Evolutionary conservation across 306 rosid genomes (phyloP).

Genomic region (Ammopiptanthus mongolicus): DNA sequence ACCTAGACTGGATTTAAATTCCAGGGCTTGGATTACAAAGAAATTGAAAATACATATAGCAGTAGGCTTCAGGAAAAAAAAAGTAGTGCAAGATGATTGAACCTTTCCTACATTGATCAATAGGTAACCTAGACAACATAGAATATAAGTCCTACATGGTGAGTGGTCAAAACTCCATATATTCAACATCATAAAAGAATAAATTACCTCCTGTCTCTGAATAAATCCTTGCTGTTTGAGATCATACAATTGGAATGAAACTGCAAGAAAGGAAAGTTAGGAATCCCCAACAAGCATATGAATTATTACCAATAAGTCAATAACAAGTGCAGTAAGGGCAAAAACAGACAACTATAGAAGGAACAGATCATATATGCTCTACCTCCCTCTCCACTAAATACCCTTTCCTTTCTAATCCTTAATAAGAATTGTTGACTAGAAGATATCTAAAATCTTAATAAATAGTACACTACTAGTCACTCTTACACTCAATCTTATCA

Average conservation of each 20-base stretch:
- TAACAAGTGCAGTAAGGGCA: conserved; percentile 1
- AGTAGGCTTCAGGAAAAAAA: not conserved
- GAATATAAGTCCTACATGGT: not conserved
- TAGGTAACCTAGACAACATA: not conserved
- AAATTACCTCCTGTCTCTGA: conserved; percentile 67
- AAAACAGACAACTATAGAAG: not conserved
- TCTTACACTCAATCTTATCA: conserved; percentile 76
- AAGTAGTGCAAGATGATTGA: not conserved
- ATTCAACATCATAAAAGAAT: not conserved
- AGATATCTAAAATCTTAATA: conserved; percentile 8
- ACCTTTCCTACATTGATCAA: not conserved
- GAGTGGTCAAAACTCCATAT: not conserved
- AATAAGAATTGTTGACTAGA: not conserved
- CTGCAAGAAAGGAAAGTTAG: conserved; percentile 50
- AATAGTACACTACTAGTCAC: not conserved
- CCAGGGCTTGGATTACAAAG: not conserved
- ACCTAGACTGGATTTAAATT: conserved; percentile 1
- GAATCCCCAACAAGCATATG: conserved; percentile 16
- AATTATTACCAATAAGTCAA: not conserved
- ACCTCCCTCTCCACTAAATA: conserved; percentile 8
- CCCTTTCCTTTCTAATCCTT: not conserved
- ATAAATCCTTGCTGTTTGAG: conserved; percentile 78
- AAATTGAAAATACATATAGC: not conserved
- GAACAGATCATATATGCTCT: not conserved
- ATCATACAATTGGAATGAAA: conserved; percentile 73